Base-by-base conservation (phyloP, 352 stramenopile species). In the Globisporangium parvum region DNA sequence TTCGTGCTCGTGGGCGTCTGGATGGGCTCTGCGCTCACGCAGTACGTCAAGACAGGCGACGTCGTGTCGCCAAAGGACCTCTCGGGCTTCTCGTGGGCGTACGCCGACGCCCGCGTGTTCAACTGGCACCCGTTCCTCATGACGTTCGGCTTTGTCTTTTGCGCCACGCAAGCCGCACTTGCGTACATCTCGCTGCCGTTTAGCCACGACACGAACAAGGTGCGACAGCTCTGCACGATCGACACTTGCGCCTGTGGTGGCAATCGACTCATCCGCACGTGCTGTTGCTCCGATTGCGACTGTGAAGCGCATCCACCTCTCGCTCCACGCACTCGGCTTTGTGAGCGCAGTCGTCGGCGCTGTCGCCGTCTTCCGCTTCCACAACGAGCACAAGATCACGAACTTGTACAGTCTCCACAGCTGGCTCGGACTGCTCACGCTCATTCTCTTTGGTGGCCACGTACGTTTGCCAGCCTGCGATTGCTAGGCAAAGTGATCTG, bases 121-220 rank as follows among this genome's bases (percentile, higher is more conserved):
- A 92, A 92, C 53, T 95, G 85, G 84, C 85, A 95, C 64, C 85
- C 85, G 48, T 51, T 91, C 50, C 71, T 95, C 70, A 94, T 94
- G 85, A 85, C 73, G 45, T 70, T 93, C 46, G 85, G 84, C 35
- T 84, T 95, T 37, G 64, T 94, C 47, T 83, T 93, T 37, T 93
- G 78, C 72, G 87, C 75, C 9, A 75, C 72, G 12, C 70, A 90
- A 50, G 75, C 81, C 6, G 77, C 77, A 31, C 62, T 91, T 20
- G 75, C 58, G 45, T 91, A 91, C 70, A 74, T 80, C 28, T 83
- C 77, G 11, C 48, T 89, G 50, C 81, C 81, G 8, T 89, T 87
- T 42, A 71, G 63, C 6, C 81, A 87, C 37, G 67, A 68, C 55
- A 78, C 69, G 8, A 89, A 89, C 66, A 91, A 91, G 57, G 70